Base-by-base conservation (phyloP, 164 flowering plant species). In the Kalanchoe fedtschenkoi region DNA sequence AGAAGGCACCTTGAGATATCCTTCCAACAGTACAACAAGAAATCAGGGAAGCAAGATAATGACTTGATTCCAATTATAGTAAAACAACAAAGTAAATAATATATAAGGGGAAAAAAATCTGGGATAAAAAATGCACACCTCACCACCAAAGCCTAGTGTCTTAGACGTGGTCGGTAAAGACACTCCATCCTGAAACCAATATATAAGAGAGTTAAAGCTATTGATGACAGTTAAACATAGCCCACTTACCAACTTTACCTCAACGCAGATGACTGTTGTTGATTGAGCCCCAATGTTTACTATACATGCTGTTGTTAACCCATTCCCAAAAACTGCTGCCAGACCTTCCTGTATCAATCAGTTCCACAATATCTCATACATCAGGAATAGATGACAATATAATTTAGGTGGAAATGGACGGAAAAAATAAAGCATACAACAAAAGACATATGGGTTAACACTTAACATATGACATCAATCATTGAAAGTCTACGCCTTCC, bases 281-380 rank as follows among this genome's bases (percentile, higher is more conserved):
- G 84, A 85, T 69, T 95, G 97, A 65, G 97, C 93, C 65, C 99
- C 99, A 54, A 93, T 72, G 65, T 83, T 95, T 56, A 91, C 97
- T 68, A 91, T 78, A 74, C 99, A 95, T 69, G 97, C 97, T 24
- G 99, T 91, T 54, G 95, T 87, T 66, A 95, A 72, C 9, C 99
- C 99, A 84, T 91, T 91, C 47, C 99, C 99, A 74, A 95, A 95
- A 58, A 76, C 89, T 57, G 97, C 92, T 53, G 99, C 97, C 70
- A 95, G 86, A 62, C 86, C 89, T 83, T 95, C 99, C 99, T 93
- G 83, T 28, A 2, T 10, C 43, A 65, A 61, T 44, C 16, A 26
- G 56, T 51, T 51, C 56, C 56, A 26, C 17, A 24, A 37, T 37
- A 0, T 47, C 30, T 47, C 55, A 47, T 46, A 47, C n/a, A 47